Evolutionary conservation across 2,329 filamentous ascomycete genomes (phyloP), one percentile per base, ranked within the genome.

Genomic region (Ascocoryne sarcoides): DNA sequence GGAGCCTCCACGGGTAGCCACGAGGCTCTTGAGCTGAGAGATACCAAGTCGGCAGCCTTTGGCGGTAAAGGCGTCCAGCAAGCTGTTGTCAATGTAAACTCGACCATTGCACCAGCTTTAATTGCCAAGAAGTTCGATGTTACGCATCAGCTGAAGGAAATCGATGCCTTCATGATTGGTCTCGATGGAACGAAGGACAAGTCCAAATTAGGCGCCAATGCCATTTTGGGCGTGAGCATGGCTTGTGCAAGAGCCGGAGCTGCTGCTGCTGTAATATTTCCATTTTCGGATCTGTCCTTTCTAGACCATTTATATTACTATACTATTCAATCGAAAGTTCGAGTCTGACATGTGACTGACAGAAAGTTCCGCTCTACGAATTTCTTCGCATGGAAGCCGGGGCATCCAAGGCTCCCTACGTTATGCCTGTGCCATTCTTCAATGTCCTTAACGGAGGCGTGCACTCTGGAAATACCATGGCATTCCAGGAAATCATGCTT

Each of bases 191-290:
- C 73, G 35, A 60, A 63, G 54, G 74, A 76, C 65, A 78, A 77
- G 69, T 69, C 65, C 50, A 69, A 68, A 50, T 63, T 77, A 30
- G 73, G 73, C 50, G 73, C 73, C 48, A 77, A 77, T 58, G 73
- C 73, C 49, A 76, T 76, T 51, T 66, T 77, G 38, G 73, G 71
- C 62, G 69, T 76, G 49, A 72, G 67, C 59, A 75, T 76, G 69
- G 73, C 73, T 36, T 67, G 74, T 43, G 71, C 72, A 45, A 71
- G 74, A 60, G 72, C 72, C 44, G 71, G 69, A 9, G 71, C 71
- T 43, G 71, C 70, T 39, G 67, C 68, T 60, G 68, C 70, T 63
- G 60, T 63, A 44, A 10, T 45, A 37, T 4, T 36, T 20, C 12
- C 7, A 26, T 26, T 26, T 26, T 12, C 12, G 7, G 23, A 7